phyloP scores from a whole-genome alignment of 257 asterid genomes.

The Orobanche coerulescens region DNA sequence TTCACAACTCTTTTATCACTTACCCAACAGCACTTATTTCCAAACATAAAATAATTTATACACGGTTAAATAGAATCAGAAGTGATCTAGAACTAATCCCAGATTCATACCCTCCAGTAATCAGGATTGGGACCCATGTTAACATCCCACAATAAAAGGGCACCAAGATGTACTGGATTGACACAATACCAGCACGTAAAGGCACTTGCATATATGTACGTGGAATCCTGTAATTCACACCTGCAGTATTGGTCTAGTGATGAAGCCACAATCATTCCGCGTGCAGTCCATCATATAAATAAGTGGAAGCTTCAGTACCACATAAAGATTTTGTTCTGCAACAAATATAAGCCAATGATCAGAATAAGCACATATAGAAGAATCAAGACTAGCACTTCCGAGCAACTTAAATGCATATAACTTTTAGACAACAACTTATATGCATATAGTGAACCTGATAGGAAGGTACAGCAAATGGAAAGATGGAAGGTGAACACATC shows the following conservation, averaged over 20 bases:
- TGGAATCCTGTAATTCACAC: constrained; percentile 34
- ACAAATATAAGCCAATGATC: constrained; percentile 42
- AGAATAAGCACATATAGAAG: constrained; percentile 28
- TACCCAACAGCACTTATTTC: too few species aligned
- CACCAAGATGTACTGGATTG: too few species aligned
- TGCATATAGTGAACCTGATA: neutral
- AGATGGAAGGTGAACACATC: neutral
- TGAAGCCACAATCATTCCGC: constrained; percentile 70
- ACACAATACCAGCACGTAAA: too few species aligned
- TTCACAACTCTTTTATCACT: too few species aligned
- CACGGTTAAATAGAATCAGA: too few species aligned
- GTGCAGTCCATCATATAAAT: constrained; percentile 92
- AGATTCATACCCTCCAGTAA: too few species aligned
- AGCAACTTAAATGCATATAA: constrained; percentile 8
- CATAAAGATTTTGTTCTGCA: constrained; percentile 50
- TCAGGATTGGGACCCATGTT: too few species aligned
- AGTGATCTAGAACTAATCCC: too few species aligned
- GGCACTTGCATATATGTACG: too few species aligned
- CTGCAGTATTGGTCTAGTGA: constrained; percentile 56
- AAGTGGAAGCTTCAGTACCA: constrained; percentile 50
- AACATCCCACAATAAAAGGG: too few species aligned
- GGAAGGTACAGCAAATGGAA: neutral
- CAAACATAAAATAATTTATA: too few species aligned
- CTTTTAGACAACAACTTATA: too few species aligned
- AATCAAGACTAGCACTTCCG: neutral